Evolutionary conservation across 192 early-diverging fungal species (phyloP).

Genomic region (Entomortierella parvispora): DNA sequence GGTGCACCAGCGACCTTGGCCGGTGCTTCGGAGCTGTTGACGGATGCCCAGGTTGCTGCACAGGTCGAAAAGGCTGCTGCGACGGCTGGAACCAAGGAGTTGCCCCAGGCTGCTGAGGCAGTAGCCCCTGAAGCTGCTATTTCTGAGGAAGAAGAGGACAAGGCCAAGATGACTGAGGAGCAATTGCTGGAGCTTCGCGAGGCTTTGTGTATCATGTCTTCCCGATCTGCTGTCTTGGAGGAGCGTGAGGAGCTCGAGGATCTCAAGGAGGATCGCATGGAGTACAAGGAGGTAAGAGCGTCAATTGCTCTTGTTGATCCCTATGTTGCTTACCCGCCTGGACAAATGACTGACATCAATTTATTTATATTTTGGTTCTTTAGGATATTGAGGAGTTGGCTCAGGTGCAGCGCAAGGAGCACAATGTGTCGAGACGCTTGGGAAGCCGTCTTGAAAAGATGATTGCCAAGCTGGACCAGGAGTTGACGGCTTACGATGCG

Average conservation of each 20-base stretch:
- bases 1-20: slow-evolving; percentile 35
- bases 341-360: too few species aligned
- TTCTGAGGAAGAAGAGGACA: slow-evolving; percentile 48
- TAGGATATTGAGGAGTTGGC: slow-evolving; percentile 67
- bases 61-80: slow-evolving; percentile 27
- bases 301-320: background rate
- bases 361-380: background rate
- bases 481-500: slow-evolving; percentile 71
- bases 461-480: slow-evolving; percentile 78
- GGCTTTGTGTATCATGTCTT: slow-evolving; percentile 64
- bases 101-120: slow-evolving; percentile 8
- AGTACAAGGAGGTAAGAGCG: slow-evolving; percentile 67
- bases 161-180: slow-evolving; percentile 59
- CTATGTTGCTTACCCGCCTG: too few species aligned
- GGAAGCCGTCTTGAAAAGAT: slow-evolving; percentile 82
- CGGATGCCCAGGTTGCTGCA: slow-evolving; percentile 47
- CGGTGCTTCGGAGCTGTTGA: slow-evolving; percentile 32
- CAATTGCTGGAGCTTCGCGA: slow-evolving; percentile 68
- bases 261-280: slow-evolving; percentile 69
- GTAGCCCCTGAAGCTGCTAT: slow-evolving; percentile 6
- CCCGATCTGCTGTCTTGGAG: slow-evolving; percentile 67
- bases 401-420: slow-evolving; percentile 60
- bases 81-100: slow-evolving; percentile 20
- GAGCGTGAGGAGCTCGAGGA: slow-evolving; percentile 72
- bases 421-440: slow-evolving; percentile 68